Percentiles rank a stretch among this genome's conserved stretches.
Conservation (phyloP, 805 yeast species). For the Schwanniomyces yamadae region DNA sequence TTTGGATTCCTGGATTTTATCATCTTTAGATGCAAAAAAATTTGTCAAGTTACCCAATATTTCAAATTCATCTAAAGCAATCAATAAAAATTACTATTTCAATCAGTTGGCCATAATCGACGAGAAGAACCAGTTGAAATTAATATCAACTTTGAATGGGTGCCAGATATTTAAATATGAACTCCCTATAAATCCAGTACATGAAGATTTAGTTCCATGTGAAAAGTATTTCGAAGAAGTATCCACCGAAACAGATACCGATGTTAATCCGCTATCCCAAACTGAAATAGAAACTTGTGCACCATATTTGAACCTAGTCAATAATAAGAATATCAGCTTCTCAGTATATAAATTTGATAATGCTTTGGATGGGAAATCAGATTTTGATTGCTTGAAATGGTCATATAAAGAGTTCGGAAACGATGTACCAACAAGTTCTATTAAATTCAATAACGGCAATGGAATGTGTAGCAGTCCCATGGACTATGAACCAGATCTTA, state of each 20-base stretch:
- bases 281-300: conserved; percentile 58
- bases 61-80: conserved; percentile 7
- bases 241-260: conserved; percentile 4
- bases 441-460: conserved; percentile 10
- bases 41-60: conserved; percentile 26
- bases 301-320: conserved; percentile 34
- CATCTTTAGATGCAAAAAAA: conserved; percentile 31
- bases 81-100: conserved; percentile 12
- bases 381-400: conserved; percentile 16
- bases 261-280: conserved; percentile 41
- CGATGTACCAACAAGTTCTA: conserved; percentile 16
- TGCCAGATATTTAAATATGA: conserved; percentile 38
- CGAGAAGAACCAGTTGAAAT: conserved; percentile 25
- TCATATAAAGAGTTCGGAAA: conserved; percentile 26
- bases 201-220: conserved; percentile 23
- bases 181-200: conserved; percentile 33
- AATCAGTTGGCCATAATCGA: conserved; percentile 38
- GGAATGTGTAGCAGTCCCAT: background rate
- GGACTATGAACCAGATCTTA: conserved; percentile 7
- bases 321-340: conserved; percentile 29
- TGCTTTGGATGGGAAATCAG: conserved; percentile 5
- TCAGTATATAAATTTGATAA: conserved; percentile 25
- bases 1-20: conserved; percentile 47
- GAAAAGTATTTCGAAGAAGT: too few species aligned
- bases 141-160: conserved; percentile 40